Evolutionary conservation across 306 rosid species (phyloP).

Genomic region (Cyamopsis tetragonoloba): DNA sequence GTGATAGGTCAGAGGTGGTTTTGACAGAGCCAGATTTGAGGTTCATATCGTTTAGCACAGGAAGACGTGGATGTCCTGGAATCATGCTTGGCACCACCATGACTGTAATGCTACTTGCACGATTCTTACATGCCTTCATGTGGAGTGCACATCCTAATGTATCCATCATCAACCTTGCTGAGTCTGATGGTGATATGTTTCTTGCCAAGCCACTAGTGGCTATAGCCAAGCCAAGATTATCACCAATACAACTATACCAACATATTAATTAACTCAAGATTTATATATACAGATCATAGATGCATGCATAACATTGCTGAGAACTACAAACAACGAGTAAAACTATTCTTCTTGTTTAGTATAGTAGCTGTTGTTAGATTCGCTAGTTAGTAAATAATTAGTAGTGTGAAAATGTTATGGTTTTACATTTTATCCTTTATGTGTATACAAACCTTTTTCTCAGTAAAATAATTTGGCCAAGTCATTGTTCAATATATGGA

Average conservation of each 20-base stretch:
- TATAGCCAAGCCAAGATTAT: not conserved
- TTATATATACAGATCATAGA: no score
- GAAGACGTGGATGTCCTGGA: not conserved
- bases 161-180: not conserved
- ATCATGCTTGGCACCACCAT: not conserved
- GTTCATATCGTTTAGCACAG: conserved; percentile 7
- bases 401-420: no score
- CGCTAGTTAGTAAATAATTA: no score
- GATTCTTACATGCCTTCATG: conserved; percentile 1
- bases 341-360: no score
- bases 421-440: no score
- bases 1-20: not conserved
- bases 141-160: not conserved
- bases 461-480: no score
- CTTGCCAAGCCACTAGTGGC: conserved; percentile 8
- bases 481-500: no score
- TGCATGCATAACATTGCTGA: no score
- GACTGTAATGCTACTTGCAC: not conserved
- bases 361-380: no score
- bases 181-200: not conserved
- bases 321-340: no score
- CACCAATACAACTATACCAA: not conserved
- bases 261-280: no score
- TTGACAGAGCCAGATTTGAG: conserved; percentile 12
- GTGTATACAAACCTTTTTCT: no score